Conservation (phyloP, 495 filamentous ascomycete genomes). For the Aspergillus affinis region DNA sequence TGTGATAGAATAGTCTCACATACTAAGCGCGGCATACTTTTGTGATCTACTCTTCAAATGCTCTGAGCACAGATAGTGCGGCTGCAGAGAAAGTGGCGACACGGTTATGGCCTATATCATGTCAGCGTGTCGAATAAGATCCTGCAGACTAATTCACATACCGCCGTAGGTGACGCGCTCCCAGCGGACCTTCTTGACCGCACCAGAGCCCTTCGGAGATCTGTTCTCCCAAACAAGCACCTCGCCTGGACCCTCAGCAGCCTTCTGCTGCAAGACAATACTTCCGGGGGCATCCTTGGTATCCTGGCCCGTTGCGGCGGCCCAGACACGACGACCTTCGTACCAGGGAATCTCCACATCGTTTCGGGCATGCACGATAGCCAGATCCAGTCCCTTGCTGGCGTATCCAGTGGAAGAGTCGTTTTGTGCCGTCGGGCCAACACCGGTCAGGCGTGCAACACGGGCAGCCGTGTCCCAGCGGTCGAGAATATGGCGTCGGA, state of each 20-base stretch:
- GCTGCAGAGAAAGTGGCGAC: constrained; percentile 54
- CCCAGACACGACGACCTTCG: constrained; percentile 54
- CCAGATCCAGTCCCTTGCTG: constrained; percentile 57
- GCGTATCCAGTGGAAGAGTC: constrained; percentile 34
- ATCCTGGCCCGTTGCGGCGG: constrained; percentile 41
- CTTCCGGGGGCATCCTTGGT: constrained; percentile 53
- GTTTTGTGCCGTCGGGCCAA: constrained; percentile 24
- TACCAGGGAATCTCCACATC: constrained; percentile 74
- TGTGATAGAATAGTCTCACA: background rate
- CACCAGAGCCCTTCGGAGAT: constrained; percentile 28
- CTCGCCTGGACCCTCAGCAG: constrained; percentile 31
- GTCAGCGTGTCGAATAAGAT: background rate
- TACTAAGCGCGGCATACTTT: background rate
- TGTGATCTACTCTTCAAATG: constrained; percentile 51
- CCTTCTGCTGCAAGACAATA: constrained; percentile 36
- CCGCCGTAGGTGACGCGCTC: constrained; percentile 48
- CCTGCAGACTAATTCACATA: constrained; percentile 25
- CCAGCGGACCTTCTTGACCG: constrained; percentile 50
- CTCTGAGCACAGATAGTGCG: constrained; percentile 60
- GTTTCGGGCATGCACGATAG: constrained; percentile 72
- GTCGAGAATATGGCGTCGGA: constrained; percentile 51
- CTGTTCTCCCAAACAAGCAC: constrained; percentile 40
- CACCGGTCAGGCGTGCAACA: constrained; percentile 43
- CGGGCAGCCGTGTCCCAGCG: constrained; percentile 55
- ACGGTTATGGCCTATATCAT: constrained; percentile 46